phyloP scores from a whole-genome alignment of 192 early-diverging fungal species.

The Linnemannia schmuckeri region DNA sequence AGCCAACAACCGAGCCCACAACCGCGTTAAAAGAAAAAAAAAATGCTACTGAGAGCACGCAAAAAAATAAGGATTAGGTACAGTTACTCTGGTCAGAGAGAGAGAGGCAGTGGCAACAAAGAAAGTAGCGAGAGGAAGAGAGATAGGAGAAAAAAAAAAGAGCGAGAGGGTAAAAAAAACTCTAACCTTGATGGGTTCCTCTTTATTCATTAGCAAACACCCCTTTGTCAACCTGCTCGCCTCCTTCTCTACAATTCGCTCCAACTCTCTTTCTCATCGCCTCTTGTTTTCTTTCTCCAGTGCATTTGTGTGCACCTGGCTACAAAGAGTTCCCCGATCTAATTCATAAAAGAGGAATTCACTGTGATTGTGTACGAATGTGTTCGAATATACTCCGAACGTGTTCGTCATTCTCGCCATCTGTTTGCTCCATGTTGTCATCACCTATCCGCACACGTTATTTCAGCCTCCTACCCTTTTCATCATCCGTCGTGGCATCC shows the following conservation, averaged over 20 bases:
- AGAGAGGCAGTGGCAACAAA: neutral
- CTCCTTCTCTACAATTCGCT: neutral
- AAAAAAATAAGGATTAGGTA: too few species aligned
- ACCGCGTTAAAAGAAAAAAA: neutral
- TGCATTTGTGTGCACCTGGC: neutral
- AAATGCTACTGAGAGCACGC: neutral
- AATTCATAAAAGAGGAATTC: neutral
- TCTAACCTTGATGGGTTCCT: neutral
- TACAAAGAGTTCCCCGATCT: neutral
- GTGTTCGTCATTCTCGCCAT: conserved; percentile 10
- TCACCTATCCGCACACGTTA: neutral
- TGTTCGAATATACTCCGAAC: neutral
- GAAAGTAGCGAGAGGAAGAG: too few species aligned
- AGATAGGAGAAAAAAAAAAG: neutral
- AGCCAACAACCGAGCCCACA: neutral
- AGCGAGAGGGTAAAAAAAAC: neutral
- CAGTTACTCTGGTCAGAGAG: neutral
- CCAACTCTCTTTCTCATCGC: neutral
- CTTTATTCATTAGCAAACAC: neutral
- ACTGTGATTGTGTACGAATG: neutral
- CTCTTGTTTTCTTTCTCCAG: neutral
- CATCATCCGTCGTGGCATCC: neutral
- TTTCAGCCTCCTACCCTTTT: neutral
- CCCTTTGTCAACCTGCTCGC: neutral
- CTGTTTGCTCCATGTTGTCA: conserved; percentile 6